Conservation (phyloP, 495 filamentous ascomycete species). For the Margaritispora aquatica region DNA sequence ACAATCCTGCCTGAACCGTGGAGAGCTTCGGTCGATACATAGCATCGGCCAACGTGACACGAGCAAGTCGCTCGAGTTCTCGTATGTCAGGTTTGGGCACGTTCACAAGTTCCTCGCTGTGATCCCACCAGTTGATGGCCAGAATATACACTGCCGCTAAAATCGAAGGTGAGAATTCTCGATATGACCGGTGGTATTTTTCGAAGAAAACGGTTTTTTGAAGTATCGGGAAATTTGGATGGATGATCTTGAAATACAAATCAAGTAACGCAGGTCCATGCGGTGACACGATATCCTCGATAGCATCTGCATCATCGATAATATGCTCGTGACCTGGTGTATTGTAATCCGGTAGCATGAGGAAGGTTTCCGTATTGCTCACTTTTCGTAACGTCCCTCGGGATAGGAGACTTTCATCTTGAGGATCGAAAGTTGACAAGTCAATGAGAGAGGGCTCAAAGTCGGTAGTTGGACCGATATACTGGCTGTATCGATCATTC, state of each 20-base stretch:
- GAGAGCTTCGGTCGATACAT: slow-evolving; percentile 85
- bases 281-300: slow-evolving; percentile 77
- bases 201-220: slow-evolving; percentile 84
- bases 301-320: slow-evolving; percentile 62
- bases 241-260: slow-evolving; percentile 81
- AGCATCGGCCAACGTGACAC: slow-evolving; percentile 65
- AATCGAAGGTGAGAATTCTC: slow-evolving; percentile 74
- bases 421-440: slow-evolving; percentile 62
- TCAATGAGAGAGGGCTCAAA: slow-evolving; percentile 69
- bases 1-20: slow-evolving; percentile 83
- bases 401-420: slow-evolving; percentile 63
- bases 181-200: slow-evolving; percentile 69
- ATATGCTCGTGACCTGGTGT: slow-evolving; percentile 55
- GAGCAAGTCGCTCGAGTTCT: slow-evolving; percentile 71
- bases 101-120: slow-evolving; percentile 58
- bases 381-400: slow-evolving; percentile 71
- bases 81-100: slow-evolving; percentile 65
- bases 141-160: slow-evolving; percentile 87
- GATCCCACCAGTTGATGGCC: slow-evolving; percentile 83
- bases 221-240: slow-evolving; percentile 86
- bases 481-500: slow-evolving; percentile 53
- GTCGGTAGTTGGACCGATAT: slow-evolving; percentile 63
- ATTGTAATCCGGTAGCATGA: slow-evolving; percentile 63
- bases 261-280: slow-evolving; percentile 77
- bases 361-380: slow-evolving; percentile 76